Evolutionary conservation across 495 filamentous ascomycete species (phyloP).

Genomic region (Daldinia childiae): DNA sequence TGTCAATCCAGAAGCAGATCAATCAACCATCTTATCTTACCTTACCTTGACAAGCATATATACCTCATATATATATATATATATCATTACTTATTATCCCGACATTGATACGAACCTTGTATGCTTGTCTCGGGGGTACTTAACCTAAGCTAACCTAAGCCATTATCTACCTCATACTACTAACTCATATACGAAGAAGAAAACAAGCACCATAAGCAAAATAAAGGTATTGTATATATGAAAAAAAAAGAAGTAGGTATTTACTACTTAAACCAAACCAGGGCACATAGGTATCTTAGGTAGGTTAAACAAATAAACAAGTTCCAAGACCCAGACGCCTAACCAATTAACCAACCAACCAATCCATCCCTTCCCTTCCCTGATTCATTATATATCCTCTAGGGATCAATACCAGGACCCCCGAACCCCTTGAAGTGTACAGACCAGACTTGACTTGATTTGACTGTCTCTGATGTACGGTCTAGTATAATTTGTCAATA

Average conservation of each 20-base stretch:
- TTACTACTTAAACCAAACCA: conserved; percentile 9
- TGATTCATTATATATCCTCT: not conserved
- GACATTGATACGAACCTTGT: too few species aligned
- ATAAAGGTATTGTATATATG: not conserved
- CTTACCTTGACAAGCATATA: conserved; percentile 1
- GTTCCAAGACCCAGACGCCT: not conserved
- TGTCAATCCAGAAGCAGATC: conserved; percentile 26
- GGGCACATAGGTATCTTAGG: not conserved
- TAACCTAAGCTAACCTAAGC: too few species aligned
- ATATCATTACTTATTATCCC: not conserved
- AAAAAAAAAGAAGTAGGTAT: not conserved
- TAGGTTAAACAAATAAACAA: not conserved
- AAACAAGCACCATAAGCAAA: not conserved
- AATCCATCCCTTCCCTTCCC: not conserved
- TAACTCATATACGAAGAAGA: not conserved
- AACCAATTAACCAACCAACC: not conserved
- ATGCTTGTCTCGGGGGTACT: too few species aligned
- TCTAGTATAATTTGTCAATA: not conserved
- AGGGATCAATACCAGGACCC: not conserved
- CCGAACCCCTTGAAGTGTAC: not conserved
- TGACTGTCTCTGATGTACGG: not conserved
- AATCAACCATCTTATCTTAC: conserved; percentile 20
- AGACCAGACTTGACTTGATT: not conserved
- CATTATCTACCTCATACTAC: too few species aligned
- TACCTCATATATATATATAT: not conserved